Percentiles rank a stretch among this genome's conserved stretches.
Conservation (phyloP, 2,329 filamentous ascomycete species). For the Aspergillus costaricaensis region DNA sequence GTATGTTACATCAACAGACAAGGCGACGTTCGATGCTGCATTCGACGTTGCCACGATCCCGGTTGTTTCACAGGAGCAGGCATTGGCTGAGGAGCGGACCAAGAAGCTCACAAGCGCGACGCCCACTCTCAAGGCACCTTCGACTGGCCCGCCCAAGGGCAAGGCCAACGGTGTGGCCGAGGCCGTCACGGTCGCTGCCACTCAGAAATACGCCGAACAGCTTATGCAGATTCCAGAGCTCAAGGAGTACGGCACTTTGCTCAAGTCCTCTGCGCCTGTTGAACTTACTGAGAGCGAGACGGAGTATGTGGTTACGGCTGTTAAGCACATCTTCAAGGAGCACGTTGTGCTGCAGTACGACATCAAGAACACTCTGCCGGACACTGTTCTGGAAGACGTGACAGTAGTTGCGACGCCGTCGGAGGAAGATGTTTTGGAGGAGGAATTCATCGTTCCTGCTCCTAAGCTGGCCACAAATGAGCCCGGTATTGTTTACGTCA, state of each 20-base stretch:
- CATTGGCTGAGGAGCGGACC: constrained; percentile 90
- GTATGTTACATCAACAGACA: constrained; percentile 93
- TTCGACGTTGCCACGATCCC: constrained; percentile 93
- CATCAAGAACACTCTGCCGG: constrained; percentile 93
- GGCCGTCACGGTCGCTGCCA: constrained; percentile 74
- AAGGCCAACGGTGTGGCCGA: constrained; percentile 69
- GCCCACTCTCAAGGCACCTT: constrained; percentile 90
- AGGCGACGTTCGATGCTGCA: constrained; percentile 76
- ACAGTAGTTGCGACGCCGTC: constrained; percentile 77
- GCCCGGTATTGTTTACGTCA: constrained; percentile 91
- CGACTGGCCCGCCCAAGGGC: constrained; percentile 73
- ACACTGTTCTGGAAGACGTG: constrained; percentile 87
- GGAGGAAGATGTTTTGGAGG: constrained; percentile 73
- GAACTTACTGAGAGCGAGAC: constrained; percentile 97
- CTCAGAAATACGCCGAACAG: constrained; percentile 86
- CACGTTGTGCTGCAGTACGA: constrained; percentile 95
- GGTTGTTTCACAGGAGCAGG: constrained; percentile 92
- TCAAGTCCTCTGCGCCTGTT: constrained; percentile 84
- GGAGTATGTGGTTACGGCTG: constrained; percentile 88
- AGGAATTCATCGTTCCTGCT: constrained; percentile 91
- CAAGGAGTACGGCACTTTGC: constrained; percentile 81
- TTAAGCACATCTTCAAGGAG: constrained; percentile 98
- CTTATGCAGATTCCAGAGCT: constrained; percentile 88
- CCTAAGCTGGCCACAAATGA: constrained; percentile 80
- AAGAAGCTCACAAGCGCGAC: constrained; percentile 95